Conservation (phyloP, 257 asterid genomes). For the Apocynum venetum region DNA sequence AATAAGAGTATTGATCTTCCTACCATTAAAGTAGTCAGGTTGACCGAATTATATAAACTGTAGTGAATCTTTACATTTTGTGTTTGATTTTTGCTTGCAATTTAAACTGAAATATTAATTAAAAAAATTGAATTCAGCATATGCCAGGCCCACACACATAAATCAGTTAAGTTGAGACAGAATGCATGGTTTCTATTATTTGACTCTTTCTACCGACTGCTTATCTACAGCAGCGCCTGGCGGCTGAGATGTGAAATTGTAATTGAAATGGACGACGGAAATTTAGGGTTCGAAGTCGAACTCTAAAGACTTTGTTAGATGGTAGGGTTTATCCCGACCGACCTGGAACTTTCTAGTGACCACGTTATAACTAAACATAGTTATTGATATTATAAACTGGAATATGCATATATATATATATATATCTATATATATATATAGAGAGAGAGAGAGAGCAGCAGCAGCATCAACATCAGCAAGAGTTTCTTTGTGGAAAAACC, state of each 20-base stretch:
- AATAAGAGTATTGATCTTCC: too few relatives aligned
- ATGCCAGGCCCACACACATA: too few relatives aligned
- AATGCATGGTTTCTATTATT: not conserved
- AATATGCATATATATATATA: too few relatives aligned
- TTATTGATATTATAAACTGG: not conserved
- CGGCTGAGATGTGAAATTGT: not conserved
- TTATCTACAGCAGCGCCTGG: not conserved
- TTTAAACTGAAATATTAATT: too few relatives aligned
- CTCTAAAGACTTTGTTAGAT: not conserved
- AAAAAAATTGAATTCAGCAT: too few relatives aligned
- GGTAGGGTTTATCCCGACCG: slow-evolving; percentile 32
- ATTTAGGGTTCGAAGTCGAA: not conserved
- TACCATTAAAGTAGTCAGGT: too few relatives aligned
- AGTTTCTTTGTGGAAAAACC: slow-evolving; percentile 4
- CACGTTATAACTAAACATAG: slow-evolving; percentile 6
- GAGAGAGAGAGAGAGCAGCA: not conserved
- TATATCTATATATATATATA: not conserved
- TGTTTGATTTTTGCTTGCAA: too few relatives aligned
- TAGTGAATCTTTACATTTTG: too few relatives aligned
- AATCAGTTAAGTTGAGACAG: too few relatives aligned
- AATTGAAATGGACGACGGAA: not conserved
- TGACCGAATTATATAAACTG: too few relatives aligned
- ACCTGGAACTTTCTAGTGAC: slow-evolving; percentile 5
- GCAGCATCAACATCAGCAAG: slow-evolving; percentile 19
- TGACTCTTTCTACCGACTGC: not conserved